Percentiles rank a stretch among this genome's conserved stretches.
phyloP scores from a whole-genome alignment of 306 rosid genomes.

The Rosa persica region DNA sequence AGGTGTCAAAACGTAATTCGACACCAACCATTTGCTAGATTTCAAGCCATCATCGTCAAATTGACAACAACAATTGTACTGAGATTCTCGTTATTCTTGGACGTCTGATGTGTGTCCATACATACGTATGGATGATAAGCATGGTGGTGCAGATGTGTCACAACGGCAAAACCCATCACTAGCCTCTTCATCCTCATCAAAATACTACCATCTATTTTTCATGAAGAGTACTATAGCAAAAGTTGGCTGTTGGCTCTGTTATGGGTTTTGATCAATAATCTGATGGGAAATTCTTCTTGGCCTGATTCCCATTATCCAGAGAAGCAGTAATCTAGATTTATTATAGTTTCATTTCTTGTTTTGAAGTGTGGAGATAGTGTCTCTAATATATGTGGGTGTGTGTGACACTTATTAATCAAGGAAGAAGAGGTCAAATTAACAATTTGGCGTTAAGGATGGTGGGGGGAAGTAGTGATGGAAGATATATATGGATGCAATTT shows the following conservation, averaged over 20 bases:
- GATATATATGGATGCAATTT: neutral
- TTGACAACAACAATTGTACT: constrained; percentile 2
- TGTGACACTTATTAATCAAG: neutral
- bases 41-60: constrained; percentile 4
- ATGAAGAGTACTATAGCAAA: neutral
- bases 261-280: neutral
- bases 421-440: neutral
- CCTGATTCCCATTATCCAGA: neutral
- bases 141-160: neutral
- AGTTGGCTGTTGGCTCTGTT: neutral
- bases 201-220: neutral
- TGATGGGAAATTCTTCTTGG: neutral
- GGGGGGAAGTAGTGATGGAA: neutral
- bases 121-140: constrained; percentile 2
- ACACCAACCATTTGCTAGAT: constrained; percentile 6
- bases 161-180: neutral
- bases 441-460: constrained; percentile 6
- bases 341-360: neutral
- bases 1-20: neutral
- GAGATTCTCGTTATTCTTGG: neutral
- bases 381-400: neutral
- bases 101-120: neutral
- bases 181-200: neutral
- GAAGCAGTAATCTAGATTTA: neutral
- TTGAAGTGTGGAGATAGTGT: neutral